These are phyloP conservation scores for Paecilomyces niveus DNA, from an alignment of 2,329 filamentous ascomycete genomes.

Conservation along the genomic window DNA sequence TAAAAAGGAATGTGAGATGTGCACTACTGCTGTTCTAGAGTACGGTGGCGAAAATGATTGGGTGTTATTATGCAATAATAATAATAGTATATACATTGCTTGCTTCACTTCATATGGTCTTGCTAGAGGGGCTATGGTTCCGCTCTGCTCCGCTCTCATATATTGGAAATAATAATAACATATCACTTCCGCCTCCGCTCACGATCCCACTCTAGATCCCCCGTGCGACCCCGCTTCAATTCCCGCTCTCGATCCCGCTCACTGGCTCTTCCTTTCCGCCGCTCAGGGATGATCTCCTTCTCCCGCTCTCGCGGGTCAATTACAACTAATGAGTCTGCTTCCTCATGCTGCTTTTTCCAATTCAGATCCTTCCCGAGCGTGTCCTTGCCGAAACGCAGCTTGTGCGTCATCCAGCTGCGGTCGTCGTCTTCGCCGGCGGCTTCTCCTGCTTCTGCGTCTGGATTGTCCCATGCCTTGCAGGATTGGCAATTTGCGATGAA, in stretches of 20 bases:
- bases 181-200: conserved; percentile 7
- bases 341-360: conserved; percentile 85
- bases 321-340: conserved; percentile 62
- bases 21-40: background rate
- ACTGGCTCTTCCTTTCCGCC: conserved; percentile 51
- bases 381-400: conserved; percentile 80
- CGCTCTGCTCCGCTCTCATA: background rate
- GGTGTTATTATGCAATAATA: background rate
- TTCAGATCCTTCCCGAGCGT: conserved; percentile 82
- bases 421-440: conserved; percentile 39
- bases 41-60: no score
- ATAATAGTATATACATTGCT: no score
- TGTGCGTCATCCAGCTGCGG: conserved; percentile 77
- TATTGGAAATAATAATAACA: background rate
- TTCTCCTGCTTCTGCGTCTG: conserved; percentile 42
- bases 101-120: background rate
- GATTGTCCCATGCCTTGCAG: conserved; percentile 73
- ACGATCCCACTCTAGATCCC: conserved; percentile 30
- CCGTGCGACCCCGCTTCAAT: conserved; percentile 9
- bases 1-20: background rate
- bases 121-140: background rate
- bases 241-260: conserved; percentile 32
- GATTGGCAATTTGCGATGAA: conserved; percentile 95
- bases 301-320: conserved; percentile 87
- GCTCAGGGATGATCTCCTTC: conserved; percentile 61